Conservation (phyloP, 805 yeast species). For the Komagataella pseudopastoris region DNA sequence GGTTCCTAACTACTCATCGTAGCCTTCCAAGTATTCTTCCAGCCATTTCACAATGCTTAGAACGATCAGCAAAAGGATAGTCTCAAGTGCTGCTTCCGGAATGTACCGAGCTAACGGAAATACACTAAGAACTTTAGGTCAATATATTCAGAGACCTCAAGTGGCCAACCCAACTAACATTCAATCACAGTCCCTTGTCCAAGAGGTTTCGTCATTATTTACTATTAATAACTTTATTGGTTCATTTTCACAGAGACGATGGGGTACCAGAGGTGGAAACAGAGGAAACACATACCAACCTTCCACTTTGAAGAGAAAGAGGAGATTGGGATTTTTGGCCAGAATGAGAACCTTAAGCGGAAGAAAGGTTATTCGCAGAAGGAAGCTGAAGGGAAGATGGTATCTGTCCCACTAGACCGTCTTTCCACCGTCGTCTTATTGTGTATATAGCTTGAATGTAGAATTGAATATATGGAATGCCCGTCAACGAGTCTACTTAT, state of each 20-base stretch:
- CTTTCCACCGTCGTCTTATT: not conserved
- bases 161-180: not conserved
- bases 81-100: not conserved
- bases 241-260: slow-evolving; percentile 13
- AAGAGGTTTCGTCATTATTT: not conserved
- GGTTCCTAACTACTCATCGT: not conserved
- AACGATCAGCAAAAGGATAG: not conserved
- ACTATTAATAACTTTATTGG: not conserved
- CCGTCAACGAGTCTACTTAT: not conserved
- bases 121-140: not conserved
- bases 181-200: not conserved
- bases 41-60: not conserved
- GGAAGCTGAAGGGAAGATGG: slow-evolving; percentile 90
- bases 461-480: not conserved
- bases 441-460: not conserved
- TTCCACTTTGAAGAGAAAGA: slow-evolving; percentile 77
- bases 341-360: slow-evolving; percentile 67
- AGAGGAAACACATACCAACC: slow-evolving; percentile 96
- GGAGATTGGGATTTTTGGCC: slow-evolving; percentile 81
- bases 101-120: not conserved
- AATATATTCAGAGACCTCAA: not conserved
- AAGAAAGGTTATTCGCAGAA: slow-evolving; percentile 60
- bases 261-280: slow-evolving; percentile 48
- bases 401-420: slow-evolving; percentile 55
- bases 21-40: not conserved